Evolutionary conservation across 1,284 basidiomycete species (phyloP), one percentile per base, ranked within the genome.

Genomic region (Xanthoconium separans): DNA sequence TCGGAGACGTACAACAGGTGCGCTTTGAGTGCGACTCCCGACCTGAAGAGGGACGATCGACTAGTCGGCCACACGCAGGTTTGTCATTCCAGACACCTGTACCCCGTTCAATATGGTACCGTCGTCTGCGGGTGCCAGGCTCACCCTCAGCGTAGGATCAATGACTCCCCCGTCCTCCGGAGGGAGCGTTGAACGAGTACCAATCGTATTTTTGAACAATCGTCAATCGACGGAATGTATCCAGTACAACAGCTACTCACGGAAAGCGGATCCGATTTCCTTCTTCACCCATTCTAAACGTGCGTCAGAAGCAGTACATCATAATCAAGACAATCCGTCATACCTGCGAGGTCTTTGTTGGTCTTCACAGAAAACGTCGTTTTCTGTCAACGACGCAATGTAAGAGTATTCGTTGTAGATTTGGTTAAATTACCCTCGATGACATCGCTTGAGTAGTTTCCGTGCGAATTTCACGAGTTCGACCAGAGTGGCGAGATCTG

Each of bases 121-220:
- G 29, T 44, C 36, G 22, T 10, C 11, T 4, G n/a, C 15, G 8
- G 24, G 30, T 5, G 11, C 12, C 18, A 20, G 33, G 18, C 50
- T 46, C 20, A 22, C 50, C 50, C 12, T 51, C 13, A 51, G 37
- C 10, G 43, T 12, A 24, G 50, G 29, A n/a, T 51, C 50, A 16
- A 51, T 43, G 5, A 51, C 50, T 18, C 50, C 50, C 2, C 50
- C 50, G 16, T 51, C 50, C 12, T 51, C 50, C 30, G 40, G 30
- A n/a, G 50, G 50, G 29, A 51, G 50, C 50, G 45, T 51, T 13
- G 50, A 51, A 40, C 50, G 45, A 18, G 50, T 45, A 43, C 50
- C 50, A 2, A 45, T 33, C 4, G 50, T 46, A 33, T 51, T 43
- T 51, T 31, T 18, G 30, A 22, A 11, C 29, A 6, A 6, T 16